Evolutionary conservation across 176 grass and related monocot genomes (phyloP), one percentile per base, ranked within the genome.

Genomic region (Neostapfia colusana): DNA sequence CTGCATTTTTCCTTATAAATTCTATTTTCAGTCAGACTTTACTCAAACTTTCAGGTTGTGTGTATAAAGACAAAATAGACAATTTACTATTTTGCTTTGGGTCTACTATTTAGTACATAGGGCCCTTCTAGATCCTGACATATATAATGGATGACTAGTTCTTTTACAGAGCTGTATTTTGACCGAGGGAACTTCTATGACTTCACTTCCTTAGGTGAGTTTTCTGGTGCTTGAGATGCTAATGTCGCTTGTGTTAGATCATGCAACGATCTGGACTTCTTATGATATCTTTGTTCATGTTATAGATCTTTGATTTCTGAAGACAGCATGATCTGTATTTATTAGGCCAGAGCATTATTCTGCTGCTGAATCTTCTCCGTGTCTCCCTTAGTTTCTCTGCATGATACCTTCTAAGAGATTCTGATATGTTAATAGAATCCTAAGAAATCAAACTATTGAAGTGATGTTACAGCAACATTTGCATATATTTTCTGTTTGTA

Each of bases 151-250:
- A 10, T 70, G 49, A 53, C 59, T 3, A 39, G 38, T 70, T 62
- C 56, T 77, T 1, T 79, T 77, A 40, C 89, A 92, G 86, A 96
- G 53, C 82, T 96, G 0, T 92, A 96, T 79, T 88, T 96, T 51
- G 93, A 96, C 49, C 88, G 75, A 88, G 93, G 89, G 26, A 92
- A 96, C 75, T 96, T 92, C 74, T 96, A 96, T 86, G 93, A 92
- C 72, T 96, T 96, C 75, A 96, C 87, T 65, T 96, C 93, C 12
- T 84, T 96, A 73, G 93, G 93, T 96, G 64, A 86, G 81, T n/a
- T 89, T 28, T 67, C 35, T 53, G 15, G 14, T 26, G 31, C 36
- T 48, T 26, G 62, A 27, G 24, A 41, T 74, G 23, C 68, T 16
- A 54, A 63, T 63, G 50, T 10, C 10, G 53, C 10, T 58, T 70